Evolutionary conservation across 2,329 filamentous ascomycete species (phyloP).

Genomic region (Colletotrichum chlorophyti): DNA sequence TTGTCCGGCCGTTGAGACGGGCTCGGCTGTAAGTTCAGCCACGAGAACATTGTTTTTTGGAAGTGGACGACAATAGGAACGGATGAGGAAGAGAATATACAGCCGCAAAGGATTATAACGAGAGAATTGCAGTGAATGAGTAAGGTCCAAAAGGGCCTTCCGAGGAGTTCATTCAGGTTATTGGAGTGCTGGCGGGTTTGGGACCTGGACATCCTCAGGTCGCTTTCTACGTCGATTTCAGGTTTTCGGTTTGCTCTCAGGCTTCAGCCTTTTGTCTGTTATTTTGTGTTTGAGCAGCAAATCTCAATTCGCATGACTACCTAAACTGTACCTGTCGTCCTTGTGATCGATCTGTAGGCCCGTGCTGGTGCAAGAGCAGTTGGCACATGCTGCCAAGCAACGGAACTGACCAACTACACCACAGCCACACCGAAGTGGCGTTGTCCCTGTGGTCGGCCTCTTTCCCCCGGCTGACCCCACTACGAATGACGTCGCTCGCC

Average conservation of each 20-base stretch:
- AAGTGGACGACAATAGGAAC: constrained; percentile 3
- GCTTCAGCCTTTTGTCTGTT: constrained; percentile 19
- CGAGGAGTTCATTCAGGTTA: constrained; percentile 22
- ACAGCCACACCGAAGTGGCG: constrained; percentile 27
- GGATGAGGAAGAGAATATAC: constrained; percentile 3
- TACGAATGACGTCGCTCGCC: constrained; percentile 23
- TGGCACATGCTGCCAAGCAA: constrained; percentile 21
- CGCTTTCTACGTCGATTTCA: constrained; percentile 25
- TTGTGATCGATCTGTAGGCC: background rate
- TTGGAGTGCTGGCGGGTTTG: constrained; percentile 28
- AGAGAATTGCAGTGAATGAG: constrained; percentile 9
- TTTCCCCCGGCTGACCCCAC: constrained; percentile 14
- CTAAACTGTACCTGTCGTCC: background rate
- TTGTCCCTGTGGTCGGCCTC: constrained; percentile 3
- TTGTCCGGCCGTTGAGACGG: constrained; percentile 20
- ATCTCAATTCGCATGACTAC: constrained; percentile 17
- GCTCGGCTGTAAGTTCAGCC: constrained; percentile 19
- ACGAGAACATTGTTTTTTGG: constrained; percentile 6
- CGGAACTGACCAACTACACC: background rate
- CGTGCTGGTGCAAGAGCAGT: background rate
- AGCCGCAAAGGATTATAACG: constrained; percentile 18
- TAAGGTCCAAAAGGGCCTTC: constrained; percentile 24
- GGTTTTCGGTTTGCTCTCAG: constrained; percentile 18
- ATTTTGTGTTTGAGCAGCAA: constrained; percentile 24
- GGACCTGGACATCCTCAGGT: constrained; percentile 16